These are phyloP conservation scores for Teunomyces cretensis DNA, from an alignment of 805 yeast genomes.

Conservation along the genomic window DNA sequence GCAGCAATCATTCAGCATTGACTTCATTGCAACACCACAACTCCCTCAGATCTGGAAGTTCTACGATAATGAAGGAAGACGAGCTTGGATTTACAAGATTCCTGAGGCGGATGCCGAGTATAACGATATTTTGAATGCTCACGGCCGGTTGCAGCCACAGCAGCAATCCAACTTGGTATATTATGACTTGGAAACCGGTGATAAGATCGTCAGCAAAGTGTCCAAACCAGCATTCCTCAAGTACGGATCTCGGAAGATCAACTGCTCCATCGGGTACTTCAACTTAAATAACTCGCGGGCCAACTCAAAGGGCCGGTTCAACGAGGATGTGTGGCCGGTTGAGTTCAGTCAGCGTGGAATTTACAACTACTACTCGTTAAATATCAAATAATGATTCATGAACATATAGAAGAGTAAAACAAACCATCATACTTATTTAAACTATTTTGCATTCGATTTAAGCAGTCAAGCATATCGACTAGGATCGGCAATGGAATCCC, in stretches of 20 bases:
- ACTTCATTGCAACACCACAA: slow-evolving; percentile 26
- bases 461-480: too few species aligned
- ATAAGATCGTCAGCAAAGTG: slow-evolving; percentile 49
- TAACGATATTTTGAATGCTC: slow-evolving; percentile 21
- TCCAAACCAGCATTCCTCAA: slow-evolving; percentile 50
- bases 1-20: slow-evolving; percentile 26
- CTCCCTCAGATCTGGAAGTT: slow-evolving; percentile 48
- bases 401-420: neutral
- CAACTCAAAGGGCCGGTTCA: slow-evolving; percentile 26
- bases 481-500: too few species aligned
- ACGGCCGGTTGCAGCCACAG: slow-evolving; percentile 8
- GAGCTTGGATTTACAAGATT: slow-evolving; percentile 74
- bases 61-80: slow-evolving; percentile 65
- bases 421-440: too few species aligned
- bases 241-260: slow-evolving; percentile 53
- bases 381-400: slow-evolving; percentile 31
- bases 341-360: slow-evolving; percentile 55
- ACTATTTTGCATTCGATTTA: too few species aligned
- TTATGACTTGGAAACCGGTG: slow-evolving; percentile 65
- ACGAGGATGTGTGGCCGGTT: slow-evolving; percentile 50
- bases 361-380: slow-evolving; percentile 57
- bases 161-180: slow-evolving; percentile 42
- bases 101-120: slow-evolving; percentile 31
- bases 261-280: slow-evolving; percentile 54
- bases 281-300: slow-evolving; percentile 35